phyloP scores from a whole-genome alignment of 2,329 filamentous ascomycete species.

The Nectriaceae sp. region DNA sequence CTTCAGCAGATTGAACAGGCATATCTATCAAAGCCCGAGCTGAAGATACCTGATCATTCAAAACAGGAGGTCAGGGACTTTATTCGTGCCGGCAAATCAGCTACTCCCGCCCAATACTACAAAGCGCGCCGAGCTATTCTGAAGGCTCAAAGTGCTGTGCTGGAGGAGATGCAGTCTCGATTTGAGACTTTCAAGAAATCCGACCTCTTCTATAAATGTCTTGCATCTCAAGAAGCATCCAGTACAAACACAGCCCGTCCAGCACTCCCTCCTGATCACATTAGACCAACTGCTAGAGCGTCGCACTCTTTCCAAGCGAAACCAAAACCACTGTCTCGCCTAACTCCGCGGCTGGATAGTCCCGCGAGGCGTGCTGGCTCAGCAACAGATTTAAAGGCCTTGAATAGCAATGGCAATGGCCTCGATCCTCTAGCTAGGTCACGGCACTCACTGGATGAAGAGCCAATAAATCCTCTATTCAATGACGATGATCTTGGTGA shows the following conservation, averaged over 20 bases:
- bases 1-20: constrained; percentile 89
- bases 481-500: constrained; percentile 80
- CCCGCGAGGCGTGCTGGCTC: constrained; percentile 48
- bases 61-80: constrained; percentile 75
- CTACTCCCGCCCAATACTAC: constrained; percentile 80
- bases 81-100: constrained; percentile 73
- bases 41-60: constrained; percentile 73
- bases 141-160: constrained; percentile 76
- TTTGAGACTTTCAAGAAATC: constrained; percentile 89
- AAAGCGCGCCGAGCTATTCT: constrained; percentile 80
- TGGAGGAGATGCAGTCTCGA: constrained; percentile 80
- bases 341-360: constrained; percentile 39
- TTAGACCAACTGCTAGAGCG: constrained; percentile 28
- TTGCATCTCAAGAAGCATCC: constrained; percentile 80
- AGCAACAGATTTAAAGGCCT: constrained; percentile 46
- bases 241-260: constrained; percentile 30
- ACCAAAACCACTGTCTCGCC: constrained; percentile 45
- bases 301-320: constrained; percentile 45
- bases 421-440: constrained; percentile 43
- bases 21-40: constrained; percentile 80
- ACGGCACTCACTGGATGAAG: constrained; percentile 73
- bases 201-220: constrained; percentile 93
- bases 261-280: constrained; percentile 18
- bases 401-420: constrained; percentile 39
- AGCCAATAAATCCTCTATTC: constrained; percentile 58